Conservation (phyloP, 257 asterid species). For the Ballota nigra region DNA sequence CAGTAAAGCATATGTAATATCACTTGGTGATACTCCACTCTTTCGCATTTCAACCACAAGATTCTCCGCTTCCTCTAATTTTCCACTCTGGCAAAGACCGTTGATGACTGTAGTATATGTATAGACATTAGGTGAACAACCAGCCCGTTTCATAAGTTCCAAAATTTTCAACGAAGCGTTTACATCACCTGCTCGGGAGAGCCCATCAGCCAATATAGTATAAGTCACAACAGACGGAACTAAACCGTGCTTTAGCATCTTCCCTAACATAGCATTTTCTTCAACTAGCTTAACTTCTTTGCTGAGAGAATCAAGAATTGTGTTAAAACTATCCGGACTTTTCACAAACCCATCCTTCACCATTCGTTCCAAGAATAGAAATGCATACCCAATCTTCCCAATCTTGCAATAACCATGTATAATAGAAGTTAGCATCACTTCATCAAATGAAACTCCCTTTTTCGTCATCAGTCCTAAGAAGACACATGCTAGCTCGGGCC, state of each 20-base stretch:
- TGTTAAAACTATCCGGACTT: slow-evolving; percentile 34
- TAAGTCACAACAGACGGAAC: slow-evolving; percentile 47
- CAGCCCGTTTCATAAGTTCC: slow-evolving; percentile 31
- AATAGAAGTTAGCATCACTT: slow-evolving; percentile 41
- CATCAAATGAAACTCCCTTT: slow-evolving; percentile 39
- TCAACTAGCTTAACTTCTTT: slow-evolving; percentile 30
- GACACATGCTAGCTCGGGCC: slow-evolving; percentile 27
- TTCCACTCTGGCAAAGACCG: slow-evolving; percentile 33
- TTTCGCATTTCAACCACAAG: slow-evolving; percentile 30
- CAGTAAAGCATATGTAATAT: slow-evolving; percentile 13
- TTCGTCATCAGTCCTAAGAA: slow-evolving; percentile 35
- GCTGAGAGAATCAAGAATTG: slow-evolving; percentile 34
- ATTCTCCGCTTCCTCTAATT: slow-evolving; percentile 29
- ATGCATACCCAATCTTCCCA: slow-evolving; percentile 18
- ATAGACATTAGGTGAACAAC: slow-evolving; percentile 37
- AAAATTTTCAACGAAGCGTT: slow-evolving; percentile 20
- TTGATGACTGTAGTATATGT: slow-evolving; percentile 29
- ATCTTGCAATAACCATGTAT: slow-evolving; percentile 34
- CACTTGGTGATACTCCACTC: slow-evolving; percentile 28
- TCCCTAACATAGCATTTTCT: slow-evolving; percentile 36
- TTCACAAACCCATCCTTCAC: slow-evolving; percentile 18
- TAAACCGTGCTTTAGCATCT: slow-evolving; percentile 41
- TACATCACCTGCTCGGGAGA: slow-evolving; percentile 32
- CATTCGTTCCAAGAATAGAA: slow-evolving; percentile 27
- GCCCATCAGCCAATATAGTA: slow-evolving; percentile 35